phyloP scores from a whole-genome alignment of 2,329 filamentous ascomycete genomes.

The Colletotrichum incanum region DNA sequence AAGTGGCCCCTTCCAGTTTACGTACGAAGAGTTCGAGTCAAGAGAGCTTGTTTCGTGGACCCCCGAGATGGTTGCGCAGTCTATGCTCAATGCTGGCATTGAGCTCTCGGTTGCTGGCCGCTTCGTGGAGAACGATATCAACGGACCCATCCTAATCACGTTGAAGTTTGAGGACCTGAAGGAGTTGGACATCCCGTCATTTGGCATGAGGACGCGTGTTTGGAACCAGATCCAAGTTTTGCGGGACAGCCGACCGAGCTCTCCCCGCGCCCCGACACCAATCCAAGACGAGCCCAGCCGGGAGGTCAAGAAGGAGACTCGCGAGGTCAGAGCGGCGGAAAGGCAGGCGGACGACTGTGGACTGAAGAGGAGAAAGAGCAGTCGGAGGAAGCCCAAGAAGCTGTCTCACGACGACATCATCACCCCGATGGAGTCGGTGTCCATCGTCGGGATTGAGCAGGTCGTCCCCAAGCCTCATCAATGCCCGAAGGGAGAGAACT shows the following conservation, averaged over 20 bases:
- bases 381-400: slow-evolving; percentile 56
- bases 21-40: slow-evolving; percentile 71
- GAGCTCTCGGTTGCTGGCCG: slow-evolving; percentile 84
- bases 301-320: slow-evolving; percentile 62
- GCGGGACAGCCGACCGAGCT: slow-evolving; percentile 68
- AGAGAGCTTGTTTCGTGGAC: slow-evolving; percentile 77
- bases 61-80: slow-evolving; percentile 84
- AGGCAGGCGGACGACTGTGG: slow-evolving; percentile 56
- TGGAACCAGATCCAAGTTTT: slow-evolving; percentile 86
- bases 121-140: slow-evolving; percentile 94
- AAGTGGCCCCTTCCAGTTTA: slow-evolving; percentile 71
- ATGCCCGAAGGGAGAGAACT: slow-evolving; percentile 90
- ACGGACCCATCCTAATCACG: slow-evolving; percentile 88
- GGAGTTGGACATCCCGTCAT: slow-evolving; percentile 85
- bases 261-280: slow-evolving; percentile 70
- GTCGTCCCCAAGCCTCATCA: slow-evolving; percentile 86
- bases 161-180: slow-evolving; percentile 91
- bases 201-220: slow-evolving; percentile 83
- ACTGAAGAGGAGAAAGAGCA: slow-evolving; percentile 57
- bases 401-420: slow-evolving; percentile 74
- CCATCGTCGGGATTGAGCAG: slow-evolving; percentile 93
- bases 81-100: slow-evolving; percentile 88
- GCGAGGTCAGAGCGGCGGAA: slow-evolving; percentile 51
- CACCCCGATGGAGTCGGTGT: slow-evolving; percentile 86
- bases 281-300: slow-evolving; percentile 73